Evolutionary conservation across 1,284 basidiomycete species (phyloP).

Genomic region (Erythrobasidium hasegawianum): DNA sequence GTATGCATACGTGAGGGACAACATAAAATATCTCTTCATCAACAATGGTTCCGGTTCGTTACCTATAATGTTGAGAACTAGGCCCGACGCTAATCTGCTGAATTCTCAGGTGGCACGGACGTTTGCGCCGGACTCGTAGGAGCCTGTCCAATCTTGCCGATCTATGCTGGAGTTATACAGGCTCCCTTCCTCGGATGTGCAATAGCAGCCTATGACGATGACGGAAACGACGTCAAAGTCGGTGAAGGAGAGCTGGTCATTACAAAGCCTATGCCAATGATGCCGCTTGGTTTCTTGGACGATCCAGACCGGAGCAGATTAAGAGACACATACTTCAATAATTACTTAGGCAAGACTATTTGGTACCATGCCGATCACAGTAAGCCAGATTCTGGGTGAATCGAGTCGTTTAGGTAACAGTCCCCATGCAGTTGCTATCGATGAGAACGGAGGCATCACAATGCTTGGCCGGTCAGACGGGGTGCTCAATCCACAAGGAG

Average conservation of each 20-base stretch:
- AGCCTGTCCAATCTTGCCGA: slow-evolving; percentile 57
- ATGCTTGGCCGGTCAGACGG: slow-evolving; percentile 82
- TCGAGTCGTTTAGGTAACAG: no score
- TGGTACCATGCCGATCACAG: slow-evolving; percentile 61
- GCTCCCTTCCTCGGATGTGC: slow-evolving; percentile 68
- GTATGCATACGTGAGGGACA: slow-evolving; percentile 70
- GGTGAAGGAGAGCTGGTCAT: slow-evolving; percentile 62
- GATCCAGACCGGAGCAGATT: slow-evolving; percentile 59
- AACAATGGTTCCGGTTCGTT: slow-evolving; percentile 65
- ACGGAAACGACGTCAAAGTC: slow-evolving; percentile 48
- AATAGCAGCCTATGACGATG: slow-evolving; percentile 56
- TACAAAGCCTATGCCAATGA: slow-evolving; percentile 74
- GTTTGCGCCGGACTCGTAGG: slow-evolving; percentile 4
- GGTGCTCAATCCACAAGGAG: slow-evolving; percentile 64
- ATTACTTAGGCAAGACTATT: slow-evolving; percentile 57
- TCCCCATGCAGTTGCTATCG: background rate
- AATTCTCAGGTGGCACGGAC: slow-evolving; percentile 49
- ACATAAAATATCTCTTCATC: slow-evolving; percentile 54
- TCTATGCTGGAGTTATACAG: slow-evolving; percentile 80
- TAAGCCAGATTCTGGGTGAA: slow-evolving; percentile 48
- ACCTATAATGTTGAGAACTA: background rate
- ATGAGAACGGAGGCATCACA: slow-evolving; percentile 57
- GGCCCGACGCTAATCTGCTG: background rate
- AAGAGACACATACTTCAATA: slow-evolving; percentile 71
- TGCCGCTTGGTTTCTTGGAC: slow-evolving; percentile 77